Base-by-base conservation (phyloP, 768 basidiomycete species). In the Tulasnella sp. region DNA sequence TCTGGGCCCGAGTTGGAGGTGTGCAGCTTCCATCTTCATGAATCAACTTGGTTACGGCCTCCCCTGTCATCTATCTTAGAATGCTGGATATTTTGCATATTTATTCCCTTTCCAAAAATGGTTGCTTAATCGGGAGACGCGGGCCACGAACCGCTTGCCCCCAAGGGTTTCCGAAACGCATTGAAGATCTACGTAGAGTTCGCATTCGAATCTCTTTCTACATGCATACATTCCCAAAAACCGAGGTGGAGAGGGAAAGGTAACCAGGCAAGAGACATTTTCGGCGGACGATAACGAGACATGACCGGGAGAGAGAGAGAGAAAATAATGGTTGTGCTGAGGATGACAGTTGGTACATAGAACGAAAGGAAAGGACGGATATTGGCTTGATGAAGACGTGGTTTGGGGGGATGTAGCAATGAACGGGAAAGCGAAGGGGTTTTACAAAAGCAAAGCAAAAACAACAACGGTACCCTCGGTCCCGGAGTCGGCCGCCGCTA, bases 1-100 rank as follows among this genome's bases (percentile, higher is more conserved):
- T 91, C 78, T 94, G 88, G 89, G 90, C 92, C 26, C 81, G 93
- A 69, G 80, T 92, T 63, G 92, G 92, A 0, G 44, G 44, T 47
- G n/a, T 47, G 9, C 52, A 59, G 52, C 12, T 59, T 22, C 52
- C 52, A 32, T 59, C 52, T 32, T 59, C 52, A 32, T 59, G 26
- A n/a, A n/a, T n/a, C n/a, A n/a, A n/a, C n/a, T n/a, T n/a, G n/a
- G n/a, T n/a, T n/a, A n/a, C n/a, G n/a, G n/a, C n/a, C n/a, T n/a
- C n/a, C n/a, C n/a, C n/a, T n/a, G n/a, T n/a, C n/a, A n/a, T n/a
- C n/a, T n/a, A n/a, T n/a, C n/a, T n/a, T n/a, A n/a, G n/a, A n/a
- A n/a, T n/a, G n/a, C n/a, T n/a, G n/a, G n/a, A n/a, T n/a, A n/a
- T n/a, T n/a, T n/a, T n/a, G n/a, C n/a, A n/a, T n/a, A n/a, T n/a